Base-by-base conservation (phyloP, 257 asterid genomes). In the Nicotiana attenuata region DNA sequence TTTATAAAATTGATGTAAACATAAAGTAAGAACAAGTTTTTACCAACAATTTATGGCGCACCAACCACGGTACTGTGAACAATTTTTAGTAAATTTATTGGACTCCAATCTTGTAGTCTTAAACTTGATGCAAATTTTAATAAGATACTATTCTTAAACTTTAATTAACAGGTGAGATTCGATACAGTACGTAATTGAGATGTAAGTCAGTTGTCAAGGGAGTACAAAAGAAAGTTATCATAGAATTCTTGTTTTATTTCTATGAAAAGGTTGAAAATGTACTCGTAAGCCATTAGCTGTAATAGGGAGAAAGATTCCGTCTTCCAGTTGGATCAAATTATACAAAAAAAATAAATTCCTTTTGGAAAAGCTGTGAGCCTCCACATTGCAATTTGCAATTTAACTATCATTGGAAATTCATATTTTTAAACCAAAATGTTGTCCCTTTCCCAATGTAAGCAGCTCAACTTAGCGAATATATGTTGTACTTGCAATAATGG, bases 271-370 rank as follows among this genome's bases (percentile, higher is more conserved):
- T 19, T 20, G 20, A 69, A 41, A 69, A 1, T 41, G 47, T 17
- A 17, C 38, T 20, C 60, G 24, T 60, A 73, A 73, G 26, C 38
- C 14, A 22, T 73, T 73, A 73, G 78, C 78, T 73, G 78, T 73
- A 73, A 73, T 47, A 19, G 61, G 20, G 41, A 20, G 13, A 73
- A 73, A 73, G 61, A 73, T 73, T 73, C 78, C 15, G 2, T 31
- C 35, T 47, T 73, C 78, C 78, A 73, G 78, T 73, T 73, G 78
- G 78, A 73, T 73, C 78, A 73, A 73, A 71, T 22, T 71, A 47
- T 73, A 20, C 60, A 22, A 73, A 22, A 73, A 14, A 73, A 22
- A 22, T 3, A 73, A 47, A 73, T 20, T 73, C 38, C 33, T 7
- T 45, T 22, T 4, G 47, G 47, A 22, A 71, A 71, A 73, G 79